Evolutionary conservation across 768 basidiomycete genomes (phyloP), one percentile per base, ranked within the genome.

Genomic region (Leccinum fibrillosum): DNA sequence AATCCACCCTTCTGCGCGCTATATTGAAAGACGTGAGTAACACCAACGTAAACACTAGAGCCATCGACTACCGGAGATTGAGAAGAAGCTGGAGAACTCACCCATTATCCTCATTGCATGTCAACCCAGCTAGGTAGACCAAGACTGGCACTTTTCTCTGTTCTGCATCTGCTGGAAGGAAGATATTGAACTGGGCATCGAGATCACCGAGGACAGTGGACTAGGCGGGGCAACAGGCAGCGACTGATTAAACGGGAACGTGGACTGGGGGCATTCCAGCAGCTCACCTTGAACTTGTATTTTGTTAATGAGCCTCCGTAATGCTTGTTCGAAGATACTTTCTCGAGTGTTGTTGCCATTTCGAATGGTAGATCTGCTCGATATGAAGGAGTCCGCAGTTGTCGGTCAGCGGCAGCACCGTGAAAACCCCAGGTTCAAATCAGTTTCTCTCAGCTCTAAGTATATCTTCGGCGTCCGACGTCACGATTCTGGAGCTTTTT

Each of bases 1-100:
- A 98, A 96, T 11, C 82, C 83, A n/a, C 93, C 95, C 72, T 99
- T 98, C 74, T 95, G 92, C 2, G 96, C 85, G 0, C 92, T 94
- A 64, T 2, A 64, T 32, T 11, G 30, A 37, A 19, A 34, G 30
- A 59, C 11, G 17, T n/a, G 28, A 25, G 23, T 10, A 6, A 17
- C 34, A 11, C 8, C 34, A 30, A 51, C 10, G 26, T 47, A 23
- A 42, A n/a, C 0, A 6, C 23, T 28, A 28, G 30, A 10, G 35
- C 15, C 25, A 35, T 30, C 23, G 28, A 50, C 26, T 30, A 44
- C 21, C 19, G 5, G 55, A 32, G 44, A n/a, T 19, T 26, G 39
- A 25, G 54, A 52, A 26, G 30, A 19, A 34, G 13, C 32, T 23
- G 32, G 32, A 35, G 21, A 34, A 67, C 82, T 54, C 66, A 91